Conservation (phyloP, 192 early-diverging fungal genomes). For the Podila clonocystis region DNA sequence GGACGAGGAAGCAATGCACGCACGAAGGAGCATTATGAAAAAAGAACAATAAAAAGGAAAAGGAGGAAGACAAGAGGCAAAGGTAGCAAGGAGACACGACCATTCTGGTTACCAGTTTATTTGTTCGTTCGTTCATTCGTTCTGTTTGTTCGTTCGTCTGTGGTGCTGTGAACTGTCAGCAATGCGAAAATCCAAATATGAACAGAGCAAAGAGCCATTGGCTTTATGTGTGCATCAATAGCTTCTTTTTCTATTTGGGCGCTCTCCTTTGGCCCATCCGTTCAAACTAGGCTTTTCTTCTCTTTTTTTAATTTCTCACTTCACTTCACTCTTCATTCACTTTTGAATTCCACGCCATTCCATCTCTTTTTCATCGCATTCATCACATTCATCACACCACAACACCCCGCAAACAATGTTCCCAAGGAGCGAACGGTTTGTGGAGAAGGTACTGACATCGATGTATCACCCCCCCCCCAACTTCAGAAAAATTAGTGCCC, state of each 20-base stretch:
- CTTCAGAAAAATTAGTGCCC: not conserved
- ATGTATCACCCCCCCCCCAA: no score
- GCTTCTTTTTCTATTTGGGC: not conserved
- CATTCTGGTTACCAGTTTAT: not conserved
- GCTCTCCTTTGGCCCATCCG: not conserved
- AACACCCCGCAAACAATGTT: constrained; percentile 22
- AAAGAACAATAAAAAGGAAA: not conserved
- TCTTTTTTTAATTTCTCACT: not conserved
- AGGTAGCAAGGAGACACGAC: not conserved
- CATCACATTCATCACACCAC: not conserved
- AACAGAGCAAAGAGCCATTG: not conserved
- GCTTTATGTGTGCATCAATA: not conserved
- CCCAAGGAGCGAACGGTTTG: constrained; percentile 49
- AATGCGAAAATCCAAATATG: no score
- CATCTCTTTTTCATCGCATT: not conserved
- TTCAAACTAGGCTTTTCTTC: not conserved
- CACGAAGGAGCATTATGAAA: not conserved
- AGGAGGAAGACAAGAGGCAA: constrained; percentile 1
- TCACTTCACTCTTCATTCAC: not conserved
- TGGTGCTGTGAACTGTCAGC: not conserved
- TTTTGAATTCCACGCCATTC: not conserved
- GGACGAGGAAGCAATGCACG: no score
- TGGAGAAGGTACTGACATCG: constrained; percentile 33
- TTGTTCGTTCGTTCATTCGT: not conserved
- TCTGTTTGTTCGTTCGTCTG: not conserved